Base-by-base conservation (phyloP, 177 flowering plant species). In the Vitis hybrid region DNA sequence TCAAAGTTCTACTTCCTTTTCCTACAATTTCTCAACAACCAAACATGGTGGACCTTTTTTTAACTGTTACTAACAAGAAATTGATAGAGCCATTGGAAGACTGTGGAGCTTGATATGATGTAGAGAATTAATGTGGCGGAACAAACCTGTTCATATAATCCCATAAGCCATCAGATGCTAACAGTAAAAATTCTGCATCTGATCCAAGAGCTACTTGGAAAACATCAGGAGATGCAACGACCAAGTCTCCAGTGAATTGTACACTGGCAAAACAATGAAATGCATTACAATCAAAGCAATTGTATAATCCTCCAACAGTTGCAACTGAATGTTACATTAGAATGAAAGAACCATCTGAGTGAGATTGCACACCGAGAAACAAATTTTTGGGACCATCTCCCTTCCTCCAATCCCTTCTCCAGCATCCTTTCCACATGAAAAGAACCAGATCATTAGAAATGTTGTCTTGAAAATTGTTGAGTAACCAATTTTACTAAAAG, bases 121-220 rank as follows among this genome's bases (percentile, higher is more conserved):
- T 35, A 35, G 46, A 35, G 46, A 35, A 24, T 24, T 24, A 35
- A 58, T 67, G 10, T 60, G 40, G 52, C 1, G 13, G 19, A n/a
- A 56, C 76, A 56, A 50, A 95, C 99, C 97, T 90, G 69, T 80
- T 89, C 73, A 95, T 87, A 83, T 95, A 95, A 80, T 95, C 99
- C 99, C 97, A 95, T 64, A 95, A 82, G 52, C 99, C 99, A 85
- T 95, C 99, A 69, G 98, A 88, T 64, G 99, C 98, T 76, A 95
- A 81, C 30, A 95, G 18, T 67, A 93, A 8, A 72, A 91, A 93
- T 74, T 93, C 99, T 63, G 85, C 86, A 80, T 91, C 99, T 58
- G 91, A 72, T 51, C 88, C 91, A 46, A 95, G 89, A 76, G 78
- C 49, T 48, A 84, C 84, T 80, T 85, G 84, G 67, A 68, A 85